Evolutionary conservation across 768 basidiomycete genomes (phyloP), one percentile per base, ranked within the genome.

Genomic region (Phylloporus scabripes): DNA sequence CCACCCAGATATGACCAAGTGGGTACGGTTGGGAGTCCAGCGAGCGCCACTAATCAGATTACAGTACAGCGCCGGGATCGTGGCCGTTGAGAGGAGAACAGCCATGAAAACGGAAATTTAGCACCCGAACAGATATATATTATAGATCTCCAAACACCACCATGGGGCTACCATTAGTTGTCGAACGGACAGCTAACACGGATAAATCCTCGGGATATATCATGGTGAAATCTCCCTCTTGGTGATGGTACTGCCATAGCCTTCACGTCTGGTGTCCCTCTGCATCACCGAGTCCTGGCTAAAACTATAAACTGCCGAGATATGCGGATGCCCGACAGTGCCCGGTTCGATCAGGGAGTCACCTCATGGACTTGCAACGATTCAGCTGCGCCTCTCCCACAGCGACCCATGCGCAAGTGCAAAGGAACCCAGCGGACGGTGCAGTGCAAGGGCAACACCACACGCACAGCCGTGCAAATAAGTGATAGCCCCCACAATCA

Each of bases 391-490:
- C 68, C 31, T 77, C 70, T 3, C 74, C 83, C 3, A 87, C 74
- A 46, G 85, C 81, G 37, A 86, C 75, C 57, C 80, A 82, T 18
- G 84, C 5, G 84, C 86, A 20, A 87, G 17, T 38, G 37, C 33
- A 33, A 33, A 33, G 14, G 20, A 10, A 38, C 20, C 37, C 4
- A 20, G 18, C 11, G 7, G 36, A 11, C 10, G 17, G 37, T 38
- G 37, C 37, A 38, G 73, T 0, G 83, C 85, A 45, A 83, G 60
- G 10, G 78, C 84, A 45, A 87, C 79, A 53, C 87, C 87, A 7
- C 75, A 55, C 83, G 66, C 20, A 72, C 67, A 5, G 82, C 80
- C 26, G 26, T 9, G 8, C 26, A 28, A 28, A 28, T 28, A 6
- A 28, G 26, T 28, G 26, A 28, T 28, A 7, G 21, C 8, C 26